Evolutionary conservation across 305 asterid species (phyloP).

Genomic region (Fraxinus ornus): DNA sequence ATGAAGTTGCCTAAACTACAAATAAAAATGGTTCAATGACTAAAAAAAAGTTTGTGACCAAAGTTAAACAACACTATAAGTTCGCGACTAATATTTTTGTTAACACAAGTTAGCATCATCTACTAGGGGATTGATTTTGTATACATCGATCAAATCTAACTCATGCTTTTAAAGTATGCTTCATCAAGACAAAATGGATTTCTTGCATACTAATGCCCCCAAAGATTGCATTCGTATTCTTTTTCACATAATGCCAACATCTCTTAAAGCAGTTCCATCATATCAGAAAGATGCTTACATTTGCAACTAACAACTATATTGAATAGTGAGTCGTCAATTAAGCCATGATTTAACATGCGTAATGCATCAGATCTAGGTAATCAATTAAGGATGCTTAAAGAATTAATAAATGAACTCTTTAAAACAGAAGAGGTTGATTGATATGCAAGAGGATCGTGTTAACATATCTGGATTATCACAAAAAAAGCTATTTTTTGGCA

Average conservation of each 20-base stretch:
- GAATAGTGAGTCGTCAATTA: background rate
- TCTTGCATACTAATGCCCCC: background rate
- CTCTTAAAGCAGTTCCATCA: background rate
- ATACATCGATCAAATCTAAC: background rate
- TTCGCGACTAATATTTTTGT: constrained; percentile 2
- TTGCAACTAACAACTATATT: background rate
- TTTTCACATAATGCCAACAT: background rate
- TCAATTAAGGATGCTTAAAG: background rate
- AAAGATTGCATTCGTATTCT: background rate
- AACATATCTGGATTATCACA: background rate
- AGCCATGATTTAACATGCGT: background rate
- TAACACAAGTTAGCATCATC: background rate
- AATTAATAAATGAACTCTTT: background rate
- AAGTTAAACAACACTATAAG: background rate
- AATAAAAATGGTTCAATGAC: background rate
- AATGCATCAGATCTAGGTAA: background rate
- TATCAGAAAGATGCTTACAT: constrained; percentile 1
- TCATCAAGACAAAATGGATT: background rate
- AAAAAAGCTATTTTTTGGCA: background rate
- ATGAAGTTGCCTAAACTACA: background rate
- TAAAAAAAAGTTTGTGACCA: background rate
- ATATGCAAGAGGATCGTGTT: background rate
- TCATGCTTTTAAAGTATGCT: background rate
- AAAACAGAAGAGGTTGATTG: background rate
- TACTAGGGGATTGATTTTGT: background rate